Conservation (phyloP, 441 rosid species). For the Pelargonium myrrhifolium region DNA sequence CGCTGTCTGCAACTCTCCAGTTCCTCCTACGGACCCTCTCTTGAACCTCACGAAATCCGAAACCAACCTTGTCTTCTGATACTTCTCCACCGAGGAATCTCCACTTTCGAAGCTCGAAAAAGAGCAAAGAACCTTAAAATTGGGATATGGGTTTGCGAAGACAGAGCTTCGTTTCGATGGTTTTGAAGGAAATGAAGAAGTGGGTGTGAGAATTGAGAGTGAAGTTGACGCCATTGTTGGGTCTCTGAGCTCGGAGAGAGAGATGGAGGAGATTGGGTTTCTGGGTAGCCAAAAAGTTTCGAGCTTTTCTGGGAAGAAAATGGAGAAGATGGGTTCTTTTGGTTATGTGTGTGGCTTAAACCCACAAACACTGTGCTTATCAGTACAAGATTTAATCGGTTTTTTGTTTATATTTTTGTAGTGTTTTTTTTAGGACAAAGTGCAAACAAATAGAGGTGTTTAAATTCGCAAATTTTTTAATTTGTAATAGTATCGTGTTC, state of each 20-base stretch:
- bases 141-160: conserved; percentile 9
- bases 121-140: conserved; percentile 16
- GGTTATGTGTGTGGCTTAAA: no score
- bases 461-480: no score
- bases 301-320: not conserved
- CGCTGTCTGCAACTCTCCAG: conserved; percentile 72
- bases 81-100: conserved; percentile 44
- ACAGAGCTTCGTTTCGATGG: conserved; percentile 18
- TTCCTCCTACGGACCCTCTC: conserved; percentile 29
- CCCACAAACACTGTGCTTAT: no score
- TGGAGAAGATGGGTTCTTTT: not conserved
- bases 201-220: conserved; percentile 30
- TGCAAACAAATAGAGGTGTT: no score
- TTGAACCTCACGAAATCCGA: conserved; percentile 84
- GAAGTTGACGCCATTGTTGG: conserved; percentile 30
- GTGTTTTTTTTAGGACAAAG: no score
- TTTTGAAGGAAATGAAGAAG: conserved; percentile 27
- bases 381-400: no score
- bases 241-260: conserved; percentile 14
- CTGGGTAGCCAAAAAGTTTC: not conserved
- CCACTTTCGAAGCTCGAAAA: conserved; percentile 23
- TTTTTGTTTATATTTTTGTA: no score
- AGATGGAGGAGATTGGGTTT: conserved; percentile 5
- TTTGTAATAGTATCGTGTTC: no score
- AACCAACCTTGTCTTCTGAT: conserved; percentile 48